Evolutionary conservation across 139 green algal genomes (phyloP), one percentile per base, ranked within the genome.

Genomic region (Auxenochlorella pyrenoidosa): DNA sequence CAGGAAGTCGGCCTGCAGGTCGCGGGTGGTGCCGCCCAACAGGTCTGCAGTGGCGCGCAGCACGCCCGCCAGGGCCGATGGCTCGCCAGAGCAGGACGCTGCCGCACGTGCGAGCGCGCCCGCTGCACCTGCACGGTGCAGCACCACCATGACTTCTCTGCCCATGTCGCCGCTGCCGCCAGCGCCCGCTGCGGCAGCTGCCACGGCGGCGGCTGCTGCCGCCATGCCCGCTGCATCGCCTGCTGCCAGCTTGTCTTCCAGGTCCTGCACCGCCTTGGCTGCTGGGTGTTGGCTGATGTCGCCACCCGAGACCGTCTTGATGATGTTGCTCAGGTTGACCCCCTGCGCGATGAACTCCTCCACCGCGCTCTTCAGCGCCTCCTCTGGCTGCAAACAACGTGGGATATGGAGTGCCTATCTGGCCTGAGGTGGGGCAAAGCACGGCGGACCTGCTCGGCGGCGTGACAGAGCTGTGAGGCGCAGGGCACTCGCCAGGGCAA

Each of bases 341-440:
- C 93, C 91, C 88, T 95, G 90, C 13, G 95, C 77, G 70, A 92
- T 82, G 75, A 98, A 98, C 89, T 98, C 95, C 40, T 95, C 90
- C 12, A 96, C 72, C 0, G 95, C 95, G 60, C 75, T 91, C 13
- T 89, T 87, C 13, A 97, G 82, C 0, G 95, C 95, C 78, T 98
- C 95, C 5, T 96, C 95, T 5, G 91, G 65, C 92, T 95, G 84
- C 83, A 86, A 32, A 10, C 18, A 60, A n/a, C 16, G 21, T 19
- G n/a, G 3, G 47, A 54, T 10, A 54, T 10, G 16, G 38, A 16
- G 72, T 21, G 16, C 75, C 70, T 13, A 40, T 15, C 30, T 40
- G 19, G 8, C 12, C 8, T 18, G 54, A 63, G 54, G 54, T 63
- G 13, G 54, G 54, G 15, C 54, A 10, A 54, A 10, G 6, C 10